Percentiles rank a stretch among this genome's conserved stretches.
These are phyloP conservation scores for Cronartium ribicola DNA, from an alignment of 1,284 basidiomycete genomes.

Conservation along the genomic window DNA sequence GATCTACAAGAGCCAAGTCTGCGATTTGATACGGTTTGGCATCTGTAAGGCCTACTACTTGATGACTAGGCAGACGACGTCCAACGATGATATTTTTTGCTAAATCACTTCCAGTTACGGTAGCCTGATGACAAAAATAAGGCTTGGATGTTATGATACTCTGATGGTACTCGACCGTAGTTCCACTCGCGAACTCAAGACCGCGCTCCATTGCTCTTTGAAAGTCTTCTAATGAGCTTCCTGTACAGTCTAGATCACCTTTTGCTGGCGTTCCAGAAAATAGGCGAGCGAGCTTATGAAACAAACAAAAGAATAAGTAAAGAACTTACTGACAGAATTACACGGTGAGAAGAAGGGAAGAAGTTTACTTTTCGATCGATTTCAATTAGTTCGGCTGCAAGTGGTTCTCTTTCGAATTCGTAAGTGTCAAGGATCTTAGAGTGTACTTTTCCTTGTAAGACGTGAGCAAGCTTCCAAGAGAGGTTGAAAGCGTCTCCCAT, in stretches of 20 bases:
- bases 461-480: conserved; percentile 73
- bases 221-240: background rate
- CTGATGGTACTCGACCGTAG: background rate
- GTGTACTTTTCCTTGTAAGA: conserved; percentile 66
- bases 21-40: conserved; percentile 41
- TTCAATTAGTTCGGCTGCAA: conserved; percentile 64
- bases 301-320: background rate
- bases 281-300: conserved; percentile 61
- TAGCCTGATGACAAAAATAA: too few relatives aligned
- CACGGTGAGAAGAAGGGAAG: background rate
- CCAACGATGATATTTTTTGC: conserved; percentile 4
- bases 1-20: conserved; percentile 7
- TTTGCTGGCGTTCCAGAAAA: conserved; percentile 70
- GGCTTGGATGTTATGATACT: too few relatives aligned
- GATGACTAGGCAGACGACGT: conserved; percentile 44
- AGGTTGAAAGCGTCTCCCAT: conserved; percentile 63
- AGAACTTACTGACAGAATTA: background rate
- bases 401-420: conserved; percentile 58
- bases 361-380: conserved; percentile 61
- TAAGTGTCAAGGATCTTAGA: conserved; percentile 63
- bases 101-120: background rate
- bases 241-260: conserved; percentile 17
- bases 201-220: background rate
- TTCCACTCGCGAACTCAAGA: background rate
- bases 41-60: conserved; percentile 46